Conservation (phyloP, 2,329 filamentous ascomycete species). For the Incumbomyces delicatus region DNA sequence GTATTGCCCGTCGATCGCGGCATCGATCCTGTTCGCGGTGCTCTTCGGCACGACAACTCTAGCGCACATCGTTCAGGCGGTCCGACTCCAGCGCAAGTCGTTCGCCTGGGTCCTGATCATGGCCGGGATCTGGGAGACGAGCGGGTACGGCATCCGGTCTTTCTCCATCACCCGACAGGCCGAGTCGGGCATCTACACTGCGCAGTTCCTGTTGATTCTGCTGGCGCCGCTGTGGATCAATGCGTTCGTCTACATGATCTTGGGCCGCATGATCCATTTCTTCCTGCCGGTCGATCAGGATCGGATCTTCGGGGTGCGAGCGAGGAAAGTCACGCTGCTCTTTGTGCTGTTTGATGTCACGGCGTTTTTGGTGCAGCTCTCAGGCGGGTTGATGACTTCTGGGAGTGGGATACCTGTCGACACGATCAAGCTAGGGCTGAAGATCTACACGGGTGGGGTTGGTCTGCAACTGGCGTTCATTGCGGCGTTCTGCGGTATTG, state of each 20-base stretch:
- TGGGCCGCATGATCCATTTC: slow-evolving; percentile 39
- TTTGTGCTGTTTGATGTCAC: slow-evolving; percentile 36
- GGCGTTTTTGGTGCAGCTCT: slow-evolving; percentile 37
- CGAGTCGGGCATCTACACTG: slow-evolving; percentile 18
- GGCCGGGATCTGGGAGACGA: slow-evolving; percentile 35
- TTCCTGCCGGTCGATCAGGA: slow-evolving; percentile 27
- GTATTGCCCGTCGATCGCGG: slow-evolving; percentile 31
- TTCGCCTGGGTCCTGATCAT: slow-evolving; percentile 39
- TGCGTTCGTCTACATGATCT: slow-evolving; percentile 39
- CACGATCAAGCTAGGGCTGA: slow-evolving; percentile 28
- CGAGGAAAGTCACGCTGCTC: slow-evolving; percentile 27
- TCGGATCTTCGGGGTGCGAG: slow-evolving; percentile 28
- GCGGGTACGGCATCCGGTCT: slow-evolving; percentile 28
- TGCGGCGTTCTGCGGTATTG: slow-evolving; percentile 39
- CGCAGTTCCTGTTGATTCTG: slow-evolving; percentile 35
- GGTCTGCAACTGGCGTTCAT: slow-evolving; percentile 47
- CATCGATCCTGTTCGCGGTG: slow-evolving; percentile 28
- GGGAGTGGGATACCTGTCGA: slow-evolving; percentile 20
- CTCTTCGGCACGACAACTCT: slow-evolving; percentile 27
- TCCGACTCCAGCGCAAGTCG: slow-evolving; percentile 26
- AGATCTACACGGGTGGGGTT: slow-evolving; percentile 36
- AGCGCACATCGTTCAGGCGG: slow-evolving; percentile 28
- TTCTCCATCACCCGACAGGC: slow-evolving; percentile 15
- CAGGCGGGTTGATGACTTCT: slow-evolving; percentile 29
- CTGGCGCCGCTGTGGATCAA: slow-evolving; percentile 40